Base-by-base conservation (phyloP, 441 rosid genomes). In the Gossypium laxum region DNA sequence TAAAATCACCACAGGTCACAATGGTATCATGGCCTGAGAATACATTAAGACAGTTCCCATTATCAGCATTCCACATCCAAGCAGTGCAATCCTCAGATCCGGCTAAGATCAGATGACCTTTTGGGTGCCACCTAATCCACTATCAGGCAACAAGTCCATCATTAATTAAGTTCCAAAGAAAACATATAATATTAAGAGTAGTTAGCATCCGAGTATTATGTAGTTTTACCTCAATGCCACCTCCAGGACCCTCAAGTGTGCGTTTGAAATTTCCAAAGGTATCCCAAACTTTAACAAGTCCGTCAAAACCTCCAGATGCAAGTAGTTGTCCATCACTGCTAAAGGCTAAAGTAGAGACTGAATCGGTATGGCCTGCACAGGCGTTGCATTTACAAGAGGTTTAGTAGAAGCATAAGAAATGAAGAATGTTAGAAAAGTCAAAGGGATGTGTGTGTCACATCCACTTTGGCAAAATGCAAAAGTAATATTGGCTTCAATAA, bases 21-120 rank as follows among this genome's bases (percentile, higher is more conserved):
- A 75, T 82, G 21, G 80, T 77, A 8, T 86, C 85, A 65, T 90
- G 97, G 17, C 98, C 97, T 0, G 88, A 78, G 80, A 91, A 93
- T 77, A 84, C 83, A 69, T 81, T 86, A 28, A 90, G 93, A 79
- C 81, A 83, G 26, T 78, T 85, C 69, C 80, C 90, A 76, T 58
- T 91, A 69, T 91, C 95, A 51, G 95, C 97, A 85, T 89, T 89
- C 97, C 98, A 90, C 97, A 91, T 86, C 96, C 96, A 91, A 22
- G 84, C 77, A 76, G 80, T 85, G 66, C 83, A 84, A 80, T 91
- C 97, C 74, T 91, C 93, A 1, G 89, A 87, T 75, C 98, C 98
- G 43, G 90, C 93, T 81, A 91, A 88, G 69, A 93, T 73, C 48
- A 91, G 21, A 66, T 86, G 89, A 72, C 97, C 97, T 77, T 86